A percentile compares a stretch with the other conserved stretches of the same genome.
phyloP scores from a whole-genome alignment of 192 early-diverging fungal species.

The Lunasporangiospora selenospora region DNA sequence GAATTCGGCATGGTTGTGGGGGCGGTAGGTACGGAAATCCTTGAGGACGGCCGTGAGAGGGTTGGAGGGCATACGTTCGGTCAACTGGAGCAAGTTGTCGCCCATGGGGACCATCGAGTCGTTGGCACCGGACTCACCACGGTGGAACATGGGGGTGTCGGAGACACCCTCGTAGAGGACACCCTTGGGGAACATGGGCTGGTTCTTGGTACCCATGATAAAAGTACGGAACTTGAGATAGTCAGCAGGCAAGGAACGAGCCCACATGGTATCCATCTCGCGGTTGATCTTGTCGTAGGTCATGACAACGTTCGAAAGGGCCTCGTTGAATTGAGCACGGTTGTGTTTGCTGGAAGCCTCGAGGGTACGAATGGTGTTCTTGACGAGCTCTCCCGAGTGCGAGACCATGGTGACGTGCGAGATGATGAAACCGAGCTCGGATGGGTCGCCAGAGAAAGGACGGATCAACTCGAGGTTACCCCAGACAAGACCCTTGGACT shows the following conservation, averaged over 20 bases:
- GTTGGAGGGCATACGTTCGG: constrained; percentile 79
- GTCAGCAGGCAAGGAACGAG: constrained; percentile 66
- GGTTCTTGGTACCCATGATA: constrained; percentile 88
- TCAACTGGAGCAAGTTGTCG: constrained; percentile 87
- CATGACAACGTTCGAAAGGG: constrained; percentile 59
- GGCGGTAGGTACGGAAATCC: constrained; percentile 81
- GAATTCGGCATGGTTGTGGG: constrained; percentile 82
- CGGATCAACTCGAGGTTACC: constrained; percentile 83
- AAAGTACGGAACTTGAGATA: constrained; percentile 92
- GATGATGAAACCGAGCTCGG: constrained; percentile 85
- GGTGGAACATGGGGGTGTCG: constrained; percentile 64
- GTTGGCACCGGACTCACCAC: constrained; percentile 89
- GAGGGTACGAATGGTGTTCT: constrained; percentile 65
- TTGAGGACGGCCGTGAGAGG: constrained; percentile 77
- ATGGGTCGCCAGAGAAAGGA: constrained; percentile 73
- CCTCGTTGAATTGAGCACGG: constrained; percentile 68
- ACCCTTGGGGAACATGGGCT: constrained; percentile 91
- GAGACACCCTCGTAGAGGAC: constrained; percentile 83
- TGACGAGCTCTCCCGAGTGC: constrained; percentile 72
- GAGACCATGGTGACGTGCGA: constrained; percentile 91
- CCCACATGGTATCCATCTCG: constrained; percentile 85
- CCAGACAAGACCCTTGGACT: constrained; percentile 55
- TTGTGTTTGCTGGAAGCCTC: constrained; percentile 55
- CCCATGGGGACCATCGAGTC: constrained; percentile 86
- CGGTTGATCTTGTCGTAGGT: constrained; percentile 75